These are phyloP conservation scores for Lizonia empirigonia DNA, from an alignment of 2,329 filamentous ascomycete genomes.

Conservation along the genomic window DNA sequence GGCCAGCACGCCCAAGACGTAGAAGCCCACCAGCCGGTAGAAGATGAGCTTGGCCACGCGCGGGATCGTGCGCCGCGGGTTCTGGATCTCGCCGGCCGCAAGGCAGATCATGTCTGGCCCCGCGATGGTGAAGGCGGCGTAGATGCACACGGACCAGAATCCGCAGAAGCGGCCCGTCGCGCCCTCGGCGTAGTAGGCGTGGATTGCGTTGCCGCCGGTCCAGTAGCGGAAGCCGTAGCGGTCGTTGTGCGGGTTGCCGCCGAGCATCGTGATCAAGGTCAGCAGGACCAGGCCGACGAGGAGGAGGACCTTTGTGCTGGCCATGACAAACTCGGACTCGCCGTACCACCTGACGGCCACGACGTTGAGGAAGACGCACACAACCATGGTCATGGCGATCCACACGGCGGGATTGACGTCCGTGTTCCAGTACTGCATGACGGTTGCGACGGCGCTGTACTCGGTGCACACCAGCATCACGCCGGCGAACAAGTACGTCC, in stretches of 20 bases:
- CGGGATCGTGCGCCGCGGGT: conserved; percentile 64
- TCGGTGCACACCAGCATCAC: conserved; percentile 19
- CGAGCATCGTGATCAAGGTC: conserved; percentile 62
- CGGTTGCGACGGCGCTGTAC: conserved; percentile 45
- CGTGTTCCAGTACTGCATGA: conserved; percentile 47
- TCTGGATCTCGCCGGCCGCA: conserved; percentile 64
- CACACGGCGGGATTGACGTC: conserved; percentile 42
- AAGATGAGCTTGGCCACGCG: conserved; percentile 65
- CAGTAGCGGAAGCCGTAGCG: conserved; percentile 64
- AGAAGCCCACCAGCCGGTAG: conserved; percentile 67
- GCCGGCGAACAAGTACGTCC: conserved; percentile 61
- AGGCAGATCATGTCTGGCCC: conserved; percentile 48
- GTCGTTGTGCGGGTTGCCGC: conserved; percentile 59
- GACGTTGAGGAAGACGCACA: conserved; percentile 43
- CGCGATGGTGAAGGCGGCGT: conserved; percentile 61
- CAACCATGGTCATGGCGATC: conserved; percentile 46
- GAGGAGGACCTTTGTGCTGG: conserved; percentile 41
- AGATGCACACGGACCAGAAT: conserved; percentile 52
- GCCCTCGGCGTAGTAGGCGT: conserved; percentile 55
- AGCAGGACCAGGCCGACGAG: conserved; percentile 56
- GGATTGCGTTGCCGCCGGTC: conserved; percentile 59
- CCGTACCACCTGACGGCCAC: conserved; percentile 48
- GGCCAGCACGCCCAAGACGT: conserved; percentile 62
- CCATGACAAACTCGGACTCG: conserved; percentile 46
- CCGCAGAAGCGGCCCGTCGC: conserved; percentile 55